A percentile compares a stretch with the other conserved stretches of the same genome.
These are phyloP conservation scores for Tuber microsphaerosporum DNA, from an alignment of 495 filamentous ascomycete species.

Conservation along the genomic window DNA sequence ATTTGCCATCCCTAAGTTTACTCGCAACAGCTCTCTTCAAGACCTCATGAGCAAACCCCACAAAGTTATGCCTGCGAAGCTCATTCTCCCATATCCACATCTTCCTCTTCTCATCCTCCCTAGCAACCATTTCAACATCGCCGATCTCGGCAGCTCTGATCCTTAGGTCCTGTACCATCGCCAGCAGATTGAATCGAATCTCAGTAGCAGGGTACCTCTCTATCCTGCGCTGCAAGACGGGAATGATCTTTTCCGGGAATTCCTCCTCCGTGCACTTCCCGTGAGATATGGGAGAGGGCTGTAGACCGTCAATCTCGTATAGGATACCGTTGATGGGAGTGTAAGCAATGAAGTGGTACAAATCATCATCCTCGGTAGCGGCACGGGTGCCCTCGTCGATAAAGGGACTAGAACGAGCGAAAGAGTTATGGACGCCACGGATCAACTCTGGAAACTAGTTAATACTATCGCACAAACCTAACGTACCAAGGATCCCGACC, in stretches of 20 bases:
- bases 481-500: constrained; percentile 3
- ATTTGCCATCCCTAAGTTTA: constrained; percentile 63
- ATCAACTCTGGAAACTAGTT: constrained; percentile 61
- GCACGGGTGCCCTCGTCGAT: constrained; percentile 72
- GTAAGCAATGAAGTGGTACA: constrained; percentile 98
- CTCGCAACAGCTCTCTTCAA: constrained; percentile 69
- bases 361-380: constrained; percentile 62
- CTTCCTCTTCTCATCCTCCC: constrained; percentile 75
- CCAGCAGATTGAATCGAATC: constrained; percentile 92
- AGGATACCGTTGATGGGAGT: constrained; percentile 67
- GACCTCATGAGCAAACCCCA: constrained; percentile 88
- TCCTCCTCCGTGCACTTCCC: constrained; percentile 59
- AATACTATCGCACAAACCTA: neutral
- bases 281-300: constrained; percentile 85
- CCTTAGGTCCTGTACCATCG: constrained; percentile 77
- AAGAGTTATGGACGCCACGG: constrained; percentile 86
- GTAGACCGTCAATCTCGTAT: constrained; percentile 92
- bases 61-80: constrained; percentile 85
- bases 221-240: constrained; percentile 76
- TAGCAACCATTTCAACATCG: constrained; percentile 65
- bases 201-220: constrained; percentile 76
- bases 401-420: constrained; percentile 81
- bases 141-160: constrained; percentile 70
- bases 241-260: constrained; percentile 78
- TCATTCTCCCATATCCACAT: constrained; percentile 97